Percentiles rank a stretch among this genome's conserved stretches.
phyloP scores from a whole-genome alignment of 371 early-diverging fungal genomes.

The Mortierella sp. region DNA sequence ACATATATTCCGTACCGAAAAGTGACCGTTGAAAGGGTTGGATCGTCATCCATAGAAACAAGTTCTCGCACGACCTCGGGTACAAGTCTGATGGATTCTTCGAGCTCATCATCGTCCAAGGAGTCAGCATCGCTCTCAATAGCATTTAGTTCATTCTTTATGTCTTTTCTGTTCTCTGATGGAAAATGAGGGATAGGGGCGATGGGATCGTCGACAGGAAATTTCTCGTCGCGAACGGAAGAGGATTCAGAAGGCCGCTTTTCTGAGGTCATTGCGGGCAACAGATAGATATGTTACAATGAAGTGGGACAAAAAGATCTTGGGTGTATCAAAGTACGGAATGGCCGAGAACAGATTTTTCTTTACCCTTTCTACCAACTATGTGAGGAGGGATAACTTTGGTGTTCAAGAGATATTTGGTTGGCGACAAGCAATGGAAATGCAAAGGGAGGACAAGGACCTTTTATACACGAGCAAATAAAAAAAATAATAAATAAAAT shows the following conservation, averaged over 20 bases:
- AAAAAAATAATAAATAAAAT: too few species aligned
- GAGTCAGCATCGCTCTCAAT: slow-evolving; percentile 40
- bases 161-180: slow-evolving; percentile 26
- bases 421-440: too few species aligned
- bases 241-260: neutral
- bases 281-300: neutral
- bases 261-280: slow-evolving; percentile 14
- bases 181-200: slow-evolving; percentile 52
- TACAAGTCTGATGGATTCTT: slow-evolving; percentile 48
- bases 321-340: too few species aligned
- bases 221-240: slow-evolving; percentile 15
- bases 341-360: too few species aligned
- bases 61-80: slow-evolving; percentile 56
- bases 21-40: slow-evolving; percentile 50
- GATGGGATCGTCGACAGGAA: slow-evolving; percentile 41
- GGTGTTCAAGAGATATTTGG: too few species aligned
- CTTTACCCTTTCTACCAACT: neutral
- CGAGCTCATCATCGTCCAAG: slow-evolving; percentile 46
- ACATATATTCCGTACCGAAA: slow-evolving; percentile 36
- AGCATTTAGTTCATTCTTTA: slow-evolving; percentile 33
- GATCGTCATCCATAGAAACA: slow-evolving; percentile 57
- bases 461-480: neutral
- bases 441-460: neutral
- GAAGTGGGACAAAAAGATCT: neutral
- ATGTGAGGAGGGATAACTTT: neutral